These are phyloP conservation scores for Xerocomus potaroensis DNA, from an alignment of 768 basidiomycete genomes.

Conservation along the genomic window DNA sequence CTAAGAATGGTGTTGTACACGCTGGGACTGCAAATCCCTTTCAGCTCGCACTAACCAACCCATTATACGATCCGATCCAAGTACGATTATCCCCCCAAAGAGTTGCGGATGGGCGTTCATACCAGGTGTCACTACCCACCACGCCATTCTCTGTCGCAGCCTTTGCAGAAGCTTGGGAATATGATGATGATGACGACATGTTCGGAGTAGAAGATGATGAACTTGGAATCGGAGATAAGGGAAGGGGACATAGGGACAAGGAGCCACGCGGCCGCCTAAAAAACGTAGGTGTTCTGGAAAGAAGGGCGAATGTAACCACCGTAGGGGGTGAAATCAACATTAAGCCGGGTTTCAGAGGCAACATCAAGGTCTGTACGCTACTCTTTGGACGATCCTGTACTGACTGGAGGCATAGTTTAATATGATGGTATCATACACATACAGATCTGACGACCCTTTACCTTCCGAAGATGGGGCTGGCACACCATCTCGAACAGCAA, in stretches of 20 bases:
- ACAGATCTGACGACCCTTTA: slow-evolving; percentile 82
- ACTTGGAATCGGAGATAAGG: slow-evolving; percentile 31
- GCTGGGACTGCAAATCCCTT: slow-evolving; percentile 82
- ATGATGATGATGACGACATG: slow-evolving; percentile 90
- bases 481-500: slow-evolving; percentile 42
- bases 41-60: slow-evolving; percentile 90
- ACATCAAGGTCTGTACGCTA: slow-evolving; percentile 60
- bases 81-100: slow-evolving; percentile 82
- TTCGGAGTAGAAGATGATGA: slow-evolving; percentile 49
- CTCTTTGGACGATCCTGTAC: not conserved
- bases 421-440: slow-evolving; percentile 91
- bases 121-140: slow-evolving; percentile 76
- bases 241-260: slow-evolving; percentile 41
- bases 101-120: slow-evolving; percentile 42
- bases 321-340: slow-evolving; percentile 88
- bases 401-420: slow-evolving; percentile 63
- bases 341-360: slow-evolving; percentile 71
- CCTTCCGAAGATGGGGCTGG: slow-evolving; percentile 58
- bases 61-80: slow-evolving; percentile 92
- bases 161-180: slow-evolving; percentile 97
- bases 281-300: slow-evolving; percentile 80
- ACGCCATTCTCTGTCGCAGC: slow-evolving; percentile 79
- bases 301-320: slow-evolving; percentile 83
- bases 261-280: slow-evolving; percentile 46
- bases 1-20: slow-evolving; percentile 44